Evolutionary conservation across 2,329 filamentous ascomycete genomes (phyloP), one percentile per base, ranked within the genome.

Genomic region (Exophiala lecanii-corni): DNA sequence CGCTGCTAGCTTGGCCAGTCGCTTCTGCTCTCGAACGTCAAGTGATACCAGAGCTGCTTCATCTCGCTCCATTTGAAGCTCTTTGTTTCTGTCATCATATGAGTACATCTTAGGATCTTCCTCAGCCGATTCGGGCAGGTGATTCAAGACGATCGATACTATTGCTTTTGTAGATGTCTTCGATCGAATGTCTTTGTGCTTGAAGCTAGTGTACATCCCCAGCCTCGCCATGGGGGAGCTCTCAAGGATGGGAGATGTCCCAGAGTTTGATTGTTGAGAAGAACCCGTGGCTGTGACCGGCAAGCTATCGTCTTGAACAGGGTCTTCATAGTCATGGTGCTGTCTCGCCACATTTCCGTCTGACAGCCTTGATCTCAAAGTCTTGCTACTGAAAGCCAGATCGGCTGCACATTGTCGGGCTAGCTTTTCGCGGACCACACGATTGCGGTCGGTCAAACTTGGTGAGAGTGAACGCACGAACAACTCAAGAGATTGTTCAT

Each of bases 381-480:
- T 21, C 13, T 49, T 3, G 31, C 41, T 33, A 2, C 50, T 38
- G 2, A 52, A 30, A n/a, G 45, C 36, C 3, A 33, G 19, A 12
- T 49, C 50, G 12, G 37, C 45, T 3, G 41, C 40, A 10, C 44
- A 30, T 15, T 47, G 47, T 10, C 52, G 50, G 10, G 50, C 41
- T 13, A 51, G 32, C 17, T 41, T 48, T 38, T 55, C 52, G 7
- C 50, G 42, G 31, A 47, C 45, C 33, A 53, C 45, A n/a, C 52
- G 44, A 37, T 44, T 38, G 16, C 47, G 50, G 43, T 50, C 45
- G 10, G 42, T 48, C 9, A 49, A 20, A 9, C 43, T 25, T 3
- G 32, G 12, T 1, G 48, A 43, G 7, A 54, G 46, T 17, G 43
- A 26, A 12, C 37, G 30, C 20, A 52, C 36, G 20, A 47, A 50